phyloP scores from a whole-genome alignment of 2,329 filamentous ascomycete genomes.

The Dothideomycetes sp. region DNA sequence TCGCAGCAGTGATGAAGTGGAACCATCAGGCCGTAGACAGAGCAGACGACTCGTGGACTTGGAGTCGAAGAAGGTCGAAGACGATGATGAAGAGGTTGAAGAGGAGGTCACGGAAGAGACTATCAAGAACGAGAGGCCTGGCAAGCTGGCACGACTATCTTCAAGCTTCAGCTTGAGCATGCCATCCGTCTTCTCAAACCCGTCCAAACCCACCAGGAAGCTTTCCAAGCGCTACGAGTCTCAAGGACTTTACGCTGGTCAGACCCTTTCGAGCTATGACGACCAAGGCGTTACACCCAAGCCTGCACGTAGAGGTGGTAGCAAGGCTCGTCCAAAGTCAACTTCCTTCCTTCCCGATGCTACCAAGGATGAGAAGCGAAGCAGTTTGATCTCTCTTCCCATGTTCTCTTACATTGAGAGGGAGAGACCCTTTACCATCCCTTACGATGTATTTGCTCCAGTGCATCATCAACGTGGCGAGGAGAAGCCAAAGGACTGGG shows the following conservation, averaged over 20 bases:
- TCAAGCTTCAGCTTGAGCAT: slow-evolving; percentile 11
- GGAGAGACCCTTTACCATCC: slow-evolving; percentile 70
- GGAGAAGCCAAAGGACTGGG: slow-evolving; percentile 88
- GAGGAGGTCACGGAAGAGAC: slow-evolving; percentile 1
- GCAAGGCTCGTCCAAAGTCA: slow-evolving; percentile 4
- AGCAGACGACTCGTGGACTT: slow-evolving; percentile 8
- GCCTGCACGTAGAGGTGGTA: neutral
- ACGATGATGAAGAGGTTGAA: slow-evolving; percentile 6
- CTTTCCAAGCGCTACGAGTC: slow-evolving; percentile 66
- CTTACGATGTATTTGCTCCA: slow-evolving; percentile 82
- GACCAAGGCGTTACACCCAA: slow-evolving; percentile 5
- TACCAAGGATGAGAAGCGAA: slow-evolving; percentile 46
- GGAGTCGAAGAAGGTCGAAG: slow-evolving; percentile 1
- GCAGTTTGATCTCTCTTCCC: slow-evolving; percentile 38
- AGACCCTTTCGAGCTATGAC: slow-evolving; percentile 38
- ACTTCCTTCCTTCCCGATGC: slow-evolving; percentile 11
- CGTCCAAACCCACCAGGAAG: slow-evolving; percentile 24
- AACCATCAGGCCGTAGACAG: slow-evolving; percentile 14
- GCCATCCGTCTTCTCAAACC: slow-evolving; percentile 2
- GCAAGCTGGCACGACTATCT: slow-evolving; percentile 13
- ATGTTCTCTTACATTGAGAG: slow-evolving; percentile 47
- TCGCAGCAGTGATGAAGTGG: slow-evolving; percentile 28
- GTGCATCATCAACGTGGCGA: slow-evolving; percentile 62
- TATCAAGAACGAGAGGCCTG: slow-evolving; percentile 9
- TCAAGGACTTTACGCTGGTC: slow-evolving; percentile 81